phyloP scores from a whole-genome alignment of 2,329 filamentous ascomycete species.

The Phaeosphaeriaceae sp. region DNA sequence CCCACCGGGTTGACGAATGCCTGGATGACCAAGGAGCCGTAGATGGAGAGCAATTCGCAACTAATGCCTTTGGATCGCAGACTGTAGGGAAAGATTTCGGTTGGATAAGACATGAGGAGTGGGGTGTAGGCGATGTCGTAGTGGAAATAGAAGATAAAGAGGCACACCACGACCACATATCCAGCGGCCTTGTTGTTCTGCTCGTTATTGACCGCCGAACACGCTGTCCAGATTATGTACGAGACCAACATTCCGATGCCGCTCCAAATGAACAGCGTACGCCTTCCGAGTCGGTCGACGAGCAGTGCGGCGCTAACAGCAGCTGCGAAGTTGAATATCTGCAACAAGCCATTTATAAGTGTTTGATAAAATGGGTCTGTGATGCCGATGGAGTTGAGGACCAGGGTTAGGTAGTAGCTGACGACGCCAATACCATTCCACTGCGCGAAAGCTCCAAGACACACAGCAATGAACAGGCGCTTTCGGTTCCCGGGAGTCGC shows the following conservation, averaged over 20 bases:
- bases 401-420: slow-evolving; percentile 69
- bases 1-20: slow-evolving; percentile 69
- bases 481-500: slow-evolving; percentile 59
- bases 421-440: slow-evolving; percentile 73
- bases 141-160: slow-evolving; percentile 59
- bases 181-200: slow-evolving; percentile 48
- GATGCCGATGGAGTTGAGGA: slow-evolving; percentile 69
- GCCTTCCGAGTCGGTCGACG: slow-evolving; percentile 61
- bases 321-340: slow-evolving; percentile 65
- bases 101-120: slow-evolving; percentile 61
- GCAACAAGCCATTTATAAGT: slow-evolving; percentile 63
- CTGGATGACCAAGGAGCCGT: slow-evolving; percentile 67
- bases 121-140: slow-evolving; percentile 66
- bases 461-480: slow-evolving; percentile 67
- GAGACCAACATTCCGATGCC: slow-evolving; percentile 41
- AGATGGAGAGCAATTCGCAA: slow-evolving; percentile 69
- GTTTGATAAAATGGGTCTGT: slow-evolving; percentile 48
- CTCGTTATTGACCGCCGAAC: slow-evolving; percentile 61
- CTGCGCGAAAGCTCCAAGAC: slow-evolving; percentile 71
- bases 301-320: slow-evolving; percentile 64
- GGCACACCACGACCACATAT: slow-evolving; percentile 58
- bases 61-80: slow-evolving; percentile 58
- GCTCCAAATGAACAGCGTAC: slow-evolving; percentile 37
- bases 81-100: slow-evolving; percentile 59
- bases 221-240: slow-evolving; percentile 48